Evolutionary conservation across 768 basidiomycete genomes (phyloP).

Genomic region (Boletus speciosus): DNA sequence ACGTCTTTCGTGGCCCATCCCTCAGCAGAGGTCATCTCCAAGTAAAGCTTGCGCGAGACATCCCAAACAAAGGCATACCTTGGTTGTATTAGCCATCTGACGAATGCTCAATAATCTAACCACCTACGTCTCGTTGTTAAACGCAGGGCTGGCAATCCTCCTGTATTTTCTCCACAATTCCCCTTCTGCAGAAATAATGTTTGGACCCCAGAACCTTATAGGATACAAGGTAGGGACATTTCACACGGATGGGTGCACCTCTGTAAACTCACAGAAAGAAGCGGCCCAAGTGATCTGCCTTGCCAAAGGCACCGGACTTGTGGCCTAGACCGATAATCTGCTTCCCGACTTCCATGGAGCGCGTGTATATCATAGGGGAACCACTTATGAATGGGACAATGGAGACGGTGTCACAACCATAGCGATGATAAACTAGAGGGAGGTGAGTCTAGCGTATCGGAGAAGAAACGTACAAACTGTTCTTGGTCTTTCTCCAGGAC

Average conservation of each 20-base stretch:
- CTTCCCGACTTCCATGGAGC: slow-evolving; percentile 18
- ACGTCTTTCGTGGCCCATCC: slow-evolving; percentile 17
- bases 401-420: slow-evolving; percentile 20
- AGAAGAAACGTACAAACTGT: background rate
- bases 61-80: slow-evolving; percentile 25
- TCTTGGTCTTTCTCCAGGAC: slow-evolving; percentile 23
- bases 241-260: background rate
- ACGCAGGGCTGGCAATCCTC: slow-evolving; percentile 20
- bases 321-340: slow-evolving; percentile 20
- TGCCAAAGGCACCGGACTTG: slow-evolving; percentile 18
- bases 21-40: slow-evolving; percentile 16
- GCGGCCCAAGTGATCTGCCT: slow-evolving; percentile 6
- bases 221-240: background rate
- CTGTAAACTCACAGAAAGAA: slow-evolving; percentile 17
- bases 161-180: slow-evolving; percentile 22
- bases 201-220: slow-evolving; percentile 19
- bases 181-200: slow-evolving; percentile 9
- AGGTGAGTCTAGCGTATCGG: background rate
- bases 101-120: background rate
- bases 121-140: slow-evolving; percentile 24
- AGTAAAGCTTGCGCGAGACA: slow-evolving; percentile 15
- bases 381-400: slow-evolving; percentile 20
- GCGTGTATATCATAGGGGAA: slow-evolving; percentile 20
- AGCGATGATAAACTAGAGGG: slow-evolving; percentile 16
- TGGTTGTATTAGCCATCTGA: background rate